These are phyloP conservation scores for Sphaceloma murrayae DNA, from an alignment of 2,329 filamentous ascomycete species.

Conservation along the genomic window DNA sequence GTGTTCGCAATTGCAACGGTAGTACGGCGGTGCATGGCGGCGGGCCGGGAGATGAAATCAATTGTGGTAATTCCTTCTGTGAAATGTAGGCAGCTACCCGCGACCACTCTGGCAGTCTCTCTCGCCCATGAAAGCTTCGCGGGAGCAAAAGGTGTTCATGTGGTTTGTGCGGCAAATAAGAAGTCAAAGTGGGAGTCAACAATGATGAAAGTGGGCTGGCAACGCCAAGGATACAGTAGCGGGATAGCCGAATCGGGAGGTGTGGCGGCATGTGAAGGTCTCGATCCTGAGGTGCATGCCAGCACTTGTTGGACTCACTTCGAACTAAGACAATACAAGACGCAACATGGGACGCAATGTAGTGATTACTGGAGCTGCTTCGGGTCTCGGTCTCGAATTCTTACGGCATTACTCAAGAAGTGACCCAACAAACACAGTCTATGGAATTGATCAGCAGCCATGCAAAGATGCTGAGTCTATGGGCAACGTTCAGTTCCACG, in stretches of 20 bases:
- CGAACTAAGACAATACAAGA: no score
- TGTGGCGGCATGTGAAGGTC: conserved; percentile 12
- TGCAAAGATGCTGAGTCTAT: conserved; percentile 12
- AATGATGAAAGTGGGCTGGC: conserved; percentile 9
- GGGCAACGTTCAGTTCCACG: conserved; percentile 21
- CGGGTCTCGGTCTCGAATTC: conserved; percentile 32
- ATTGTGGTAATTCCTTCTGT: not conserved
- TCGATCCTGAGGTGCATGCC: no score
- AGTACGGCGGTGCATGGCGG: conserved; percentile 12
- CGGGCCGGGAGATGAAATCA: conserved; percentile 1
- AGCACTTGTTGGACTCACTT: no score
- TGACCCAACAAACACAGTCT: conserved; percentile 22
- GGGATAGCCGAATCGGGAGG: conserved; percentile 2
- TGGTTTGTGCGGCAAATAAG: not conserved
- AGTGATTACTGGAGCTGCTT: conserved; percentile 32
- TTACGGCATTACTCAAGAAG: conserved; percentile 23
- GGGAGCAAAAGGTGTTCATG: no score
- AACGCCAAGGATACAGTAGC: conserved; percentile 2
- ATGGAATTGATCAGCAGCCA: conserved; percentile 27
- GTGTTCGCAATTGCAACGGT: conserved; percentile 13
- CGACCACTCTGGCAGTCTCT: not conserved
- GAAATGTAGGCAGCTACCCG: not conserved
- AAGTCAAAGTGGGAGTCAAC: conserved; percentile 1
- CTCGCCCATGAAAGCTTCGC: no score
- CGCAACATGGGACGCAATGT: conserved; percentile 24